phyloP scores from a whole-genome alignment of 176 grass and related monocot genomes.

The Ensete ventricosum region DNA sequence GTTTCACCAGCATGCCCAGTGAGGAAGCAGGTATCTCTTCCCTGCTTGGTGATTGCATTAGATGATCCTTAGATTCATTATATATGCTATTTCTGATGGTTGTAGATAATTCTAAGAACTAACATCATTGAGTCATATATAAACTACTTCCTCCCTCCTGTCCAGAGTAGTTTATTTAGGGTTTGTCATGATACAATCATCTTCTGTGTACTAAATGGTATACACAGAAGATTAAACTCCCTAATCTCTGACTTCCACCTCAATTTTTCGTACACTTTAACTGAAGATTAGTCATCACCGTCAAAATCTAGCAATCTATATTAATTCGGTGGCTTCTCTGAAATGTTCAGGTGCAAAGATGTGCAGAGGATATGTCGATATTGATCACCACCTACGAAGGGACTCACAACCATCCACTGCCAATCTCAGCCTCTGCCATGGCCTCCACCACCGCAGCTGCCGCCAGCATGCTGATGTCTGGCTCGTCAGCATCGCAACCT shows the following conservation, averaged over 20 bases:
- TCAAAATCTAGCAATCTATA: no score
- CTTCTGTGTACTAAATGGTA: constrained; percentile 1
- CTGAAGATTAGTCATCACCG: no score
- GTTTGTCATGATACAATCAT: constrained; percentile 1
- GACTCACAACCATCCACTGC: constrained; percentile 66
- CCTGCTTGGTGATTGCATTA: not conserved
- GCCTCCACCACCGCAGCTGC: constrained; percentile 87
- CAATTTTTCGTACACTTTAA: no score
- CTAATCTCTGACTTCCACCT: not conserved
- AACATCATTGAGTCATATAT: no score
- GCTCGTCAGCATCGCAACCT: constrained; percentile 44
- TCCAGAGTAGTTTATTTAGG: not conserved
- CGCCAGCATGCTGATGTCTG: constrained; percentile 60
- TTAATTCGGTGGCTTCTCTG: no score
- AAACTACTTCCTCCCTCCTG: no score
- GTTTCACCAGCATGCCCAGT: constrained; percentile 61
- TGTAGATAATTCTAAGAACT: not conserved
- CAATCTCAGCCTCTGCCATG: constrained; percentile 71
- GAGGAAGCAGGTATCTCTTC: constrained; percentile 63
- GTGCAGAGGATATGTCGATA: constrained; percentile 72
- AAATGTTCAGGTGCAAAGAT: constrained; percentile 65
- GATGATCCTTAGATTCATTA: not conserved
- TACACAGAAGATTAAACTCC: not conserved
- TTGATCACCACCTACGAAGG: constrained; percentile 93
- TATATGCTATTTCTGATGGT: not conserved